Conservation (phyloP, 2,329 filamentous ascomycete species). For the Teratosphaeria pseudoeucalypti region DNA sequence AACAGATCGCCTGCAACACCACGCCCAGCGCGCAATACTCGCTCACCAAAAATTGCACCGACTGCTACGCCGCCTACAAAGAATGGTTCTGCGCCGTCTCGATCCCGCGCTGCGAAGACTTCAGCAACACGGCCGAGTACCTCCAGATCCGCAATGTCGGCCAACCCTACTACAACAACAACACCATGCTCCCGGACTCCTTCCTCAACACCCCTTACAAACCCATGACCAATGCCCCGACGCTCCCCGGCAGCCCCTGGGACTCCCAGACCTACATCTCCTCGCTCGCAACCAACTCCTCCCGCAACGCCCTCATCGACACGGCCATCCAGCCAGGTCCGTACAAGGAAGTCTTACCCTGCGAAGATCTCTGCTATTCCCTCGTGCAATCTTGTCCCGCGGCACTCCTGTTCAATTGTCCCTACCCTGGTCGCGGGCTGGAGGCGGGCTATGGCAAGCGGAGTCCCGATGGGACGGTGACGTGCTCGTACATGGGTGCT, state of each 20-base stretch:
- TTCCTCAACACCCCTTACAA: slow-evolving; percentile 11
- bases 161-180: slow-evolving; percentile 26
- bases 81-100: slow-evolving; percentile 88
- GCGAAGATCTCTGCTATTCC: slow-evolving; percentile 75
- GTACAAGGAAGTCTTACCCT: slow-evolving; percentile 88
- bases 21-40: slow-evolving; percentile 66
- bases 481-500: slow-evolving; percentile 27
- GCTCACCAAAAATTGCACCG: slow-evolving; percentile 61
- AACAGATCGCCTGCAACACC: slow-evolving; percentile 78
- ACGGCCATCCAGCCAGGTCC: slow-evolving; percentile 64
- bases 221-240: slow-evolving; percentile 25
- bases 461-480: slow-evolving; percentile 15
- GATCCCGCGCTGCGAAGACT: slow-evolving; percentile 88
- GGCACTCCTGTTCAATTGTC: slow-evolving; percentile 65
- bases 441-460: slow-evolving; percentile 42
- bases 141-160: slow-evolving; percentile 63
- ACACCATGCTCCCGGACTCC: slow-evolving; percentile 12
- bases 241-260: slow-evolving; percentile 19
- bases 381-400: slow-evolving; percentile 79
- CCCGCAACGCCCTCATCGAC: slow-evolving; percentile 43
- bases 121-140: slow-evolving; percentile 45
- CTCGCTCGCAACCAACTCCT: slow-evolving; percentile 23
- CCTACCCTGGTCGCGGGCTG: slow-evolving; percentile 38
- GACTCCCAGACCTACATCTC: slow-evolving; percentile 22
- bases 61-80: slow-evolving; percentile 78